Conservation (phyloP, 2,329 filamentous ascomycete species). For the Scytalidium lignicola region DNA sequence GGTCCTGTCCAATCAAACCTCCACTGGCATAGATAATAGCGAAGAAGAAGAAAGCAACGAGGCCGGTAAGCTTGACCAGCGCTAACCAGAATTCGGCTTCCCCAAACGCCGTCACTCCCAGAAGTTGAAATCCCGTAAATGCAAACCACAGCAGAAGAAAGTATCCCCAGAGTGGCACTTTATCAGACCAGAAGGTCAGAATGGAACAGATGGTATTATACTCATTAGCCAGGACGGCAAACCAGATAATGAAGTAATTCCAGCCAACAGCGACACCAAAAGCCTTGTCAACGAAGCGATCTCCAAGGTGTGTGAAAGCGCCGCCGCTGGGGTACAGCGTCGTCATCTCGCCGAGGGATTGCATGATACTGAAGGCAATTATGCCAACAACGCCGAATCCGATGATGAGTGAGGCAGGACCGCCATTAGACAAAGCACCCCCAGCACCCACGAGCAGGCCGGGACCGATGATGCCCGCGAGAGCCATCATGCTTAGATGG, state of each 20-base stretch:
- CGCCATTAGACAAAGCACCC: conserved; percentile 61
- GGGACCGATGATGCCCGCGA: conserved; percentile 54
- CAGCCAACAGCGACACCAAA: conserved; percentile 65
- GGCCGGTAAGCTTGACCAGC: conserved; percentile 63
- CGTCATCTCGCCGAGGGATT: conserved; percentile 69
- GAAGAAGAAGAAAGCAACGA: conserved; percentile 70
- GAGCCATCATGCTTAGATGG: conserved; percentile 52
- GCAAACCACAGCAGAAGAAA: conserved; percentile 72
- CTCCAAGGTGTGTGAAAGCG: conserved; percentile 64
- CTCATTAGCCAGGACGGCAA: conserved; percentile 61
- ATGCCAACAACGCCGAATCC: conserved; percentile 69
- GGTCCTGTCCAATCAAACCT: conserved; percentile 55
- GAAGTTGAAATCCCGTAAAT: conserved; percentile 63
- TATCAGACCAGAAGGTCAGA: conserved; percentile 60
- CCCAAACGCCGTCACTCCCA: conserved; percentile 70
- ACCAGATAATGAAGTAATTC: conserved; percentile 69
- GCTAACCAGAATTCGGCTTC: conserved; percentile 79
- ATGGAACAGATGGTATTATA: conserved; percentile 66
- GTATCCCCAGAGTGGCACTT: conserved; percentile 58
- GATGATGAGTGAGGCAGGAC: conserved; percentile 67
- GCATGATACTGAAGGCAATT: conserved; percentile 52
- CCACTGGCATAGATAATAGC: conserved; percentile 67
- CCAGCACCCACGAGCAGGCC: conserved; percentile 69
- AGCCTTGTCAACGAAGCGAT: conserved; percentile 66
- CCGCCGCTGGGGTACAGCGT: conserved; percentile 68